Evolutionary conservation across 1,284 basidiomycete genomes (phyloP).

Genomic region (Cryptococcus hybrid): DNA sequence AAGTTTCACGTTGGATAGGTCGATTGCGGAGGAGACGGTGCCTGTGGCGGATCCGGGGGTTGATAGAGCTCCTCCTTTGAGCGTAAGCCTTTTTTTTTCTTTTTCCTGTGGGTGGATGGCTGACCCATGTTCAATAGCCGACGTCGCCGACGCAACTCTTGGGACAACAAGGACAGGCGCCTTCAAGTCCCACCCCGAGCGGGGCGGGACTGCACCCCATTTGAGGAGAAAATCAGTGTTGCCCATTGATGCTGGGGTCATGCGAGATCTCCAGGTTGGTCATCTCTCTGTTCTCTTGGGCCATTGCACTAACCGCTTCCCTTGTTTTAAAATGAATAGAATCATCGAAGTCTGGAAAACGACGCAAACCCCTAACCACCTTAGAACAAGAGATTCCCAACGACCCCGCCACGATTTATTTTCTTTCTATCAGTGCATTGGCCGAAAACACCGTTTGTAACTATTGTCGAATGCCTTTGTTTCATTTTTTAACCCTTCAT

Average conservation of each 20-base stretch:
- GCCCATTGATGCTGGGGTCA: conserved; percentile 78
- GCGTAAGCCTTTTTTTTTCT: conserved; percentile 25
- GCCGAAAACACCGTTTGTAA: too few species aligned
- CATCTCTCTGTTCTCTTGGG: background rate
- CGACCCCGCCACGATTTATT: too few species aligned
- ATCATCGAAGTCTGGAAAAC: conserved; percentile 1
- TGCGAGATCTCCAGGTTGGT: conserved; percentile 84
- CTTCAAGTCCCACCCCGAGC: conserved; percentile 7
- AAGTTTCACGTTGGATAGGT: conserved; percentile 67
- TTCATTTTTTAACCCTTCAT: too few species aligned
- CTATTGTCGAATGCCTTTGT: too few species aligned
- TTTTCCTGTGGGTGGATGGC: background rate
- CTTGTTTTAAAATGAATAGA: background rate
- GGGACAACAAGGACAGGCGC: conserved; percentile 8
- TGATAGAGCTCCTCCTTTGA: conserved; percentile 52
- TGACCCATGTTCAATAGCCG: conserved; percentile 15
- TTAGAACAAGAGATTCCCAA: too few species aligned
- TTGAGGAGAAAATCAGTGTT: conserved; percentile 38
- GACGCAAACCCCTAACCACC: background rate
- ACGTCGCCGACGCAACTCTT: conserved; percentile 22
- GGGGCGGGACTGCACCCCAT: conserved; percentile 13
- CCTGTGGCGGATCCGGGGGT: conserved; percentile 85
- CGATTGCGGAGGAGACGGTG: conserved; percentile 72
- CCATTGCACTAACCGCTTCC: background rate
- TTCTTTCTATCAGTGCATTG: too few species aligned